phyloP scores from a whole-genome alignment of 2,329 filamentous ascomycete species.

The Leptodontidium sp. region DNA sequence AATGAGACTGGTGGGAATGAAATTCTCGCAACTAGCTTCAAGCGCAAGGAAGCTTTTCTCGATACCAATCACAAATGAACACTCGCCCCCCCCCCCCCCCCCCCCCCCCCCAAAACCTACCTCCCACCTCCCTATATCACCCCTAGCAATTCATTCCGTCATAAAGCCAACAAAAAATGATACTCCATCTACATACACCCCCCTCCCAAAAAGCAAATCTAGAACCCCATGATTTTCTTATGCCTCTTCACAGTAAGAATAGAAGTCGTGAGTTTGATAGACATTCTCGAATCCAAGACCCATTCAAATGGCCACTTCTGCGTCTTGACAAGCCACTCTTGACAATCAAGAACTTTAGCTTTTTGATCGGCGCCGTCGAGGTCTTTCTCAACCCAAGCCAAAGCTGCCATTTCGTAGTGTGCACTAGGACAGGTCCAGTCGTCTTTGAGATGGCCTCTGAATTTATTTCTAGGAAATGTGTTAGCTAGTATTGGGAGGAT shows the following conservation, averaged over 20 bases:
- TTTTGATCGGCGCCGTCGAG: constrained; percentile 46
- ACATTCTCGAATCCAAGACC: constrained; percentile 77
- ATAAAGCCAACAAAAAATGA: no score
- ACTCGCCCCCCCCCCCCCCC: no score
- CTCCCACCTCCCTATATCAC: no score
- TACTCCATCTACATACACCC: background rate
- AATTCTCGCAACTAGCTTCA: no score
- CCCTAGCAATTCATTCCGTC: no score
- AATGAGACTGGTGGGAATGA: no score
- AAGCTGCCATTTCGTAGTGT: constrained; percentile 86
- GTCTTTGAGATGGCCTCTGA: constrained; percentile 69
- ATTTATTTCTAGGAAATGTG: constrained; percentile 52
- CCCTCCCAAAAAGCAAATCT: background rate
- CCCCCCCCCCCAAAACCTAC: no score
- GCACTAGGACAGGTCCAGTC: constrained; percentile 78
- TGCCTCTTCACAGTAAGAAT: constrained; percentile 42
- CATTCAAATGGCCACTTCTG: constrained; percentile 77
- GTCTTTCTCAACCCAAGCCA: constrained; percentile 75
- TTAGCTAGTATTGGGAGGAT: constrained; percentile 23
- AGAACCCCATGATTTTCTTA: constrained; percentile 37
- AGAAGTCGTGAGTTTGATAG: constrained; percentile 61
- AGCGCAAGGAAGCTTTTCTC: no score
- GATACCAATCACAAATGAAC: no score
- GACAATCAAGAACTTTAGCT: constrained; percentile 65
- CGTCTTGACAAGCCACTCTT: constrained; percentile 70